phyloP scores from a whole-genome alignment of 257 asterid species.

The Jasminum sambac region DNA sequence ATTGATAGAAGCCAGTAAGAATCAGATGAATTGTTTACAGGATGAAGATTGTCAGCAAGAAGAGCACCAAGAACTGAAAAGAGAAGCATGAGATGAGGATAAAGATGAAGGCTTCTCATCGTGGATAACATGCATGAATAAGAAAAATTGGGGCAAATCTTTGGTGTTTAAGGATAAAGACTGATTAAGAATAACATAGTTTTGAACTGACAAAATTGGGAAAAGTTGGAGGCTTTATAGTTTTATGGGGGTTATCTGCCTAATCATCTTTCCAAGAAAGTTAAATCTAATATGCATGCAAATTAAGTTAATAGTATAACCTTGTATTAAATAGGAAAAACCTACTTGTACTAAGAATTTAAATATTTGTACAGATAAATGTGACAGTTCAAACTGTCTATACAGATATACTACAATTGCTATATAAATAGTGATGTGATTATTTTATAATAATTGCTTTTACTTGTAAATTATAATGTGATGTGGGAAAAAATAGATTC shows the following conservation, averaged over 20 bases:
- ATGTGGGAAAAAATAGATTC: too few relatives aligned
- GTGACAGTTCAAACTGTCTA: too few relatives aligned
- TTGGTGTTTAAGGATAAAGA: constrained; percentile 24
- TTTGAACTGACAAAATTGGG: constrained; percentile 9
- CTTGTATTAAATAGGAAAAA: too few relatives aligned
- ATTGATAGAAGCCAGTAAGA: constrained; percentile 51
- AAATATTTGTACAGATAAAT: too few relatives aligned
- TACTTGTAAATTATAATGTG: too few relatives aligned
- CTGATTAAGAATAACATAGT: constrained; percentile 18
- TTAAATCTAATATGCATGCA: constrained; percentile 22
- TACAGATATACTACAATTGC: too few relatives aligned
- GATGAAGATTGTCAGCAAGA: constrained; percentile 22
- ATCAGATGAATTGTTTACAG: constrained; percentile 43
- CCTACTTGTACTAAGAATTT: too few relatives aligned
- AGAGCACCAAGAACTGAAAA: constrained; percentile 30
- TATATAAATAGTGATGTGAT: too few relatives aligned
- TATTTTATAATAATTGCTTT: too few relatives aligned
- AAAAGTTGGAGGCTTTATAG: constrained; percentile 46
- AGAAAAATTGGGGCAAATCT: not conserved
- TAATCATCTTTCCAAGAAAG: constrained; percentile 32
- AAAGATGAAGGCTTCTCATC: constrained; percentile 47
- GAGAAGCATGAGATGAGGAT: constrained; percentile 41
- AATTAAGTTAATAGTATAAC: constrained; percentile 14
- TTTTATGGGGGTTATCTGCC: constrained; percentile 29
- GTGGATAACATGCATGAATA: constrained; percentile 18